Base-by-base conservation (phyloP, 1,284 basidiomycete species). In the Ceraceosorus bombacis region DNA sequence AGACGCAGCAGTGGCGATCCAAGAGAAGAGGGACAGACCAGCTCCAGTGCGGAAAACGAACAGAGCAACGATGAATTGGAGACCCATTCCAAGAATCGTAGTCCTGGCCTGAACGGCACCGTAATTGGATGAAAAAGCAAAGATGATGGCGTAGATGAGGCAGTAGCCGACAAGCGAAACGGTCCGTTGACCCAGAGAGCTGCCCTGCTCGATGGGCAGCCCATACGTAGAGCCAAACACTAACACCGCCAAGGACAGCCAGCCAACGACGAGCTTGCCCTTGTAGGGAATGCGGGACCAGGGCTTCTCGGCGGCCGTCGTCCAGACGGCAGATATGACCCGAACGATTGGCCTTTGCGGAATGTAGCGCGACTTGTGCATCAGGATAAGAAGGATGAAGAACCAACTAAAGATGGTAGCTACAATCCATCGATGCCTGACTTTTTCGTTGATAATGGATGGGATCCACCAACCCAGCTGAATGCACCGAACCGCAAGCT, bases 1-100 rank as follows among this genome's bases (percentile, higher is more conserved):
- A 46, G 66, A 58, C 38, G 71, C 70, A 38, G 70, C 70, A 36
- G 62, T 64, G n/a, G 67, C 66, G 53, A 74, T 67, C 72, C 72
- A 74, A 54, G 54, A 56, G 49, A 72, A 72, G 15, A 74, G 60
- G 53, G 48, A 60, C 57, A 59, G 71, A 56, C 69, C 67, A 41
- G 72, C 72, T 39, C 64, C 69, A 1, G 72, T 74, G 62, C 71
- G 73, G 66, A 72, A 74, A 36, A 73, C 71, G 53, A 74, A 65
- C n/a, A 74, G 65, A 54, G 64, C 72, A 37, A 74, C 67, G 61
- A 74, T 72, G 61, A 74, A 67, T 59, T 74, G 72, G 17, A 72
- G 59, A 57, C 72, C 71, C 8, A 74, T 62, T 55, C 72, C 72
- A 36, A 68, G 58, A 37, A 74, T 67, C 52, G 66, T 57, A 37